Base-by-base conservation (phyloP, 805 yeast genomes). In the Cyberlindnera xishuangbannaensis region DNA sequence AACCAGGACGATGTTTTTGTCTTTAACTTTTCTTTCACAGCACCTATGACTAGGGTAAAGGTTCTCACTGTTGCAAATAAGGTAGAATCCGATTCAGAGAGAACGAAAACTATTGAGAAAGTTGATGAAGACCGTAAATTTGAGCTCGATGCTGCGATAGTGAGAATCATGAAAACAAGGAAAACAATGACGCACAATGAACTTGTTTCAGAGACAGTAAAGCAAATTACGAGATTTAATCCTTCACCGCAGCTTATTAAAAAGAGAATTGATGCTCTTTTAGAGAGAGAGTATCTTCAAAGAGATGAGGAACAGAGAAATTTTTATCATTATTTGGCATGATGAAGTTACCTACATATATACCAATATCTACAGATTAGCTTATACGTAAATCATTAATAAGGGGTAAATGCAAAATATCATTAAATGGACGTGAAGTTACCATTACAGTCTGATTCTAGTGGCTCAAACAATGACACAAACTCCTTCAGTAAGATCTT, bases 101-200 rank as follows among this genome's bases (percentile, higher is more conserved):
- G 51, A 33, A 37, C 28, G 6, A 68, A 67, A 33, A 79, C 83
- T 0, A 59, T 77, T 53, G 67, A 67, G n/a, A 59, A 65, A 23
- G 64, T 85, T 19, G 68, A 69, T 25, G 79, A 73, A 44, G 76
- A 85, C 5, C 66, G 95, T 37, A 67, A 74, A 38, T 67, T 69
- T 35, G 83, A 79, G 48, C 64, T 82, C 3, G 92, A 84, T 51
- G 95, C 96, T 1, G 92, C 94, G 0, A 71, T 87, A 36, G 95
- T 87, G 5, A 67, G 96, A 32, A 75, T 80, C n/a, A 78, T 87
- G 90, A 87, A 87, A 59, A 69, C 84, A 1, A 63, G 87, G 21
- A 79, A 76, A 45, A 58, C 66, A 1, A 45, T 80, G 34, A 63
- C 56, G 17, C 90, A 83, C 51, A 76, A 75, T 44, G 79, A 78